Conservation (phyloP, 2,329 filamentous ascomycete species). For the Cladophialophora carrionii region DNA sequence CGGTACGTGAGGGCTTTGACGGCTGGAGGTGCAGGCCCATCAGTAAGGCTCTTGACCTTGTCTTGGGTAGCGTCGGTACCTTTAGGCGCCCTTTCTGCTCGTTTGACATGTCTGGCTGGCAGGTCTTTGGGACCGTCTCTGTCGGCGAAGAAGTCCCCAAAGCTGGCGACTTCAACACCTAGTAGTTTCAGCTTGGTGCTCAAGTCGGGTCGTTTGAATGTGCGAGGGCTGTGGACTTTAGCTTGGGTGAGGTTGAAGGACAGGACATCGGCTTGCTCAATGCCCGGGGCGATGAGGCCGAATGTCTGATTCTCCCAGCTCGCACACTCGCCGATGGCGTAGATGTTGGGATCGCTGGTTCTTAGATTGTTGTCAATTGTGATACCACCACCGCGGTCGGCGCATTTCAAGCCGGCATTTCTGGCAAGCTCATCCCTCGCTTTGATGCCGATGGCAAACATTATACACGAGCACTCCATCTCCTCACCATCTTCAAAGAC, state of each 20-base stretch:
- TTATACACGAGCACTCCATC: slow-evolving; percentile 78
- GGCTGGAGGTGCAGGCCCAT: slow-evolving; percentile 59
- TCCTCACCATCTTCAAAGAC: slow-evolving; percentile 78
- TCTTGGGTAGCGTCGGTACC: slow-evolving; percentile 36
- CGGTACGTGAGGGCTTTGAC: slow-evolving; percentile 87
- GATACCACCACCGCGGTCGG: slow-evolving; percentile 74
- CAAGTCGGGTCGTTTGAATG: slow-evolving; percentile 80
- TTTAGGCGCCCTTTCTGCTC: slow-evolving; percentile 46
- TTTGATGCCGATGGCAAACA: slow-evolving; percentile 86
- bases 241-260: slow-evolving; percentile 89
- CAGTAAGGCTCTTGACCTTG: slow-evolving; percentile 57
- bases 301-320: slow-evolving; percentile 87
- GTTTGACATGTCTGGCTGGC: slow-evolving; percentile 59
- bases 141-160: slow-evolving; percentile 92
- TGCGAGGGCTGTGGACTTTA: slow-evolving; percentile 67
- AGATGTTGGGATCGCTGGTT: slow-evolving; percentile 73
- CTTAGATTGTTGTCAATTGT: slow-evolving; percentile 66
- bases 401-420: slow-evolving; percentile 70
- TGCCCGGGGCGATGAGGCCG: slow-evolving; percentile 82
- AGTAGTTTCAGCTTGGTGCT: slow-evolving; percentile 91
- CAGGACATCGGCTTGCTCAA: slow-evolving; percentile 91
- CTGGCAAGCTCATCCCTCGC: slow-evolving; percentile 77
- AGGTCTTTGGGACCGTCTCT: slow-evolving; percentile 76
- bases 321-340: slow-evolving; percentile 88
- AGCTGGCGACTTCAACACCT: slow-evolving; percentile 88